Percentiles rank a stretch among this genome's conserved stretches.
Conservation (phyloP, 2,329 filamentous ascomycete genomes). For the Colletotrichum simmondsii region DNA sequence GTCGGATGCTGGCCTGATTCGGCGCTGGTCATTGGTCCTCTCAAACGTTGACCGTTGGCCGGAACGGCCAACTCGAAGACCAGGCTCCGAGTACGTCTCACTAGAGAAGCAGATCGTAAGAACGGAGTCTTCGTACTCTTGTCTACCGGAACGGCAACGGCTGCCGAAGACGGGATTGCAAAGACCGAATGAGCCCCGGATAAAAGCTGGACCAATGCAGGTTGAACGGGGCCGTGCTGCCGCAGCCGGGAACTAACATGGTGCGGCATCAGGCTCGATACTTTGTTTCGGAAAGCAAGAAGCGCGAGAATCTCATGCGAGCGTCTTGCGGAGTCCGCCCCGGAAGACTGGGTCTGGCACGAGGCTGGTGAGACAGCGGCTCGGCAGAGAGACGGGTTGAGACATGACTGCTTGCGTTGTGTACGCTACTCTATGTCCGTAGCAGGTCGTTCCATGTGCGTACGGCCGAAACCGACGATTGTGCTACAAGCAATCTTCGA, state of each 20-base stretch:
- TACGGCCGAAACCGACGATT: conserved; percentile 14
- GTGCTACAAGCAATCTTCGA: not conserved
- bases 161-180: not conserved
- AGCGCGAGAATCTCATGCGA: conserved; percentile 8
- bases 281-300: conserved; percentile 1
- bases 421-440: conserved; percentile 1
- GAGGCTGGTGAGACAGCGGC: conserved; percentile 14
- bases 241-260: conserved; percentile 23
- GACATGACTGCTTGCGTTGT: conserved; percentile 27
- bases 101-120: not conserved
- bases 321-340: conserved; percentile 21
- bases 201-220: conserved; percentile 18
- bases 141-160: not conserved
- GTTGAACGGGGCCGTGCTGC: conserved; percentile 21
- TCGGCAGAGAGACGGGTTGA: not conserved
- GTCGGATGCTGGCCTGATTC: not conserved
- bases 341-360: conserved; percentile 25
- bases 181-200: not conserved
- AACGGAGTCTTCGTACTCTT: not conserved
- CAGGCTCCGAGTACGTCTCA: not conserved
- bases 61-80: not conserved
- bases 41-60: not conserved
- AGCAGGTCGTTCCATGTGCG: not conserved
- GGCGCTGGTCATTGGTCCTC: not conserved
- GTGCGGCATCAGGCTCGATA: conserved; percentile 11